Evolutionary conservation across 305 asterid species (phyloP), one percentile per base, ranked within the genome.

Genomic region (Salvia sclarea): DNA sequence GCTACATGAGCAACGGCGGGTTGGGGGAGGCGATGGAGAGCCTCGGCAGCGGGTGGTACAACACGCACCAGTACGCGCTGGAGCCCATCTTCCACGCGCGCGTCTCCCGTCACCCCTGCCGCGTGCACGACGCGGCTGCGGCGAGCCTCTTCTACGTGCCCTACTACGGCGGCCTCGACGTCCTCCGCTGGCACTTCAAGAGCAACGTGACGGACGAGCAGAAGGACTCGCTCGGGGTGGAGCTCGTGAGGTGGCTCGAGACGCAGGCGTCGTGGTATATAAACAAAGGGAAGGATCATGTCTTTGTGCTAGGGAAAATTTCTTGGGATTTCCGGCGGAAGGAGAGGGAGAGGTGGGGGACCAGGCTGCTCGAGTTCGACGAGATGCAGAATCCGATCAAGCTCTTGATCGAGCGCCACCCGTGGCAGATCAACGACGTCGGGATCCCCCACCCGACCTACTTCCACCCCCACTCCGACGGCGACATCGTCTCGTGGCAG

Each of bases 121-220:
- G 92, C 70, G 90, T 85, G 16, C 67, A 80, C 61, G 65, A 80
- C 64, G 71, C 68, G 33, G 71, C 69, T 16, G 73, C 75, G 31
- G 96, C 95, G 5, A 79, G 61, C 68, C 80, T 89, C 4, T 85
- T 89, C 59, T 87, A 85, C 24, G 95, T 89, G 6, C 95, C 96
- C 0, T 89, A 78, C 61, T 89, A 89, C 28, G 92, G 85, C 0
- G 95, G 96, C 21, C 87, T 89, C 3, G 96, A 87, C 44, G 60
- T 84, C 70, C 50, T 89, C 38, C 75, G 92, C 72, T 85, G 95
- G 90, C 90, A 87, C 68, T 89, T 89, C 95, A 87, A 81, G 84
- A 85, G n/a, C n/a, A n/a, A 83, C 20, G 88, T 79, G 5, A 54
- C 90, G 0, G 56, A 75, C 13, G 85, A 73, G 18, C 64, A 82